These are phyloP conservation scores for Phytomonas sp. DNA, from an alignment of 208 protist genomes.

Conservation along the genomic window DNA sequence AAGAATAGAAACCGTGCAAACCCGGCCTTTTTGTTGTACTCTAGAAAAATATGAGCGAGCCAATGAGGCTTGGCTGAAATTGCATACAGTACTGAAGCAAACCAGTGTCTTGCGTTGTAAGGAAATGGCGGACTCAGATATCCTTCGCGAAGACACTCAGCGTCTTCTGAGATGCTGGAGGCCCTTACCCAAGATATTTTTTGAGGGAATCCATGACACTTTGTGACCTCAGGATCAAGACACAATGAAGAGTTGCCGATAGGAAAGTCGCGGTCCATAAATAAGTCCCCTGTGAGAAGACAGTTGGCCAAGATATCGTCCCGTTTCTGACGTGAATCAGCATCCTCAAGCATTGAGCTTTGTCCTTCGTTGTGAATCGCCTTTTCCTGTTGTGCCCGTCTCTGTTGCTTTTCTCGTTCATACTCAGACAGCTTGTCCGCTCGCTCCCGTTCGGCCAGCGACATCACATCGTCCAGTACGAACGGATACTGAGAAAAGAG, in stretches of 20 bases:
- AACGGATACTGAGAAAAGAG: conserved; percentile 52
- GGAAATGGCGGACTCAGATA: conserved; percentile 40
- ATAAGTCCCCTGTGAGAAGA: conserved; percentile 33
- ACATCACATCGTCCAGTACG: conserved; percentile 24
- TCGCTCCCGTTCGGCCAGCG: conserved; percentile 39
- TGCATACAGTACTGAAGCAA: conserved; percentile 60
- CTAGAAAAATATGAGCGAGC: conserved; percentile 43
- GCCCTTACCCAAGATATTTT: conserved; percentile 54
- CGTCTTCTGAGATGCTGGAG: neutral
- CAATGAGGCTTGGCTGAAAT: conserved; percentile 59
- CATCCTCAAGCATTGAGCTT: neutral
- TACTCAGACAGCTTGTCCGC: conserved; percentile 20
- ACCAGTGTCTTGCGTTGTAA: conserved; percentile 59
- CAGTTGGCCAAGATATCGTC: conserved; percentile 30
- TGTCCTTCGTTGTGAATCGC: conserved; percentile 2
- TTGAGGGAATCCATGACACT: conserved; percentile 35
- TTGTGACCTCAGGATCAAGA: conserved; percentile 40
- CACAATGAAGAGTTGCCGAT: conserved; percentile 69
- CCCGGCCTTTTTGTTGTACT: conserved; percentile 59
- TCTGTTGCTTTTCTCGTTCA: conserved; percentile 14
- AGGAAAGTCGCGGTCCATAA: conserved; percentile 76
- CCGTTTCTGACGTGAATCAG: conserved; percentile 23
- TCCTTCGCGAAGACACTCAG: conserved; percentile 9
- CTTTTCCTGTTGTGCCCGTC: conserved; percentile 9
- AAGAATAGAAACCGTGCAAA: conserved; percentile 84